Conservation (phyloP, 805 yeast species). For the Tanozyma kutaoensis region DNA sequence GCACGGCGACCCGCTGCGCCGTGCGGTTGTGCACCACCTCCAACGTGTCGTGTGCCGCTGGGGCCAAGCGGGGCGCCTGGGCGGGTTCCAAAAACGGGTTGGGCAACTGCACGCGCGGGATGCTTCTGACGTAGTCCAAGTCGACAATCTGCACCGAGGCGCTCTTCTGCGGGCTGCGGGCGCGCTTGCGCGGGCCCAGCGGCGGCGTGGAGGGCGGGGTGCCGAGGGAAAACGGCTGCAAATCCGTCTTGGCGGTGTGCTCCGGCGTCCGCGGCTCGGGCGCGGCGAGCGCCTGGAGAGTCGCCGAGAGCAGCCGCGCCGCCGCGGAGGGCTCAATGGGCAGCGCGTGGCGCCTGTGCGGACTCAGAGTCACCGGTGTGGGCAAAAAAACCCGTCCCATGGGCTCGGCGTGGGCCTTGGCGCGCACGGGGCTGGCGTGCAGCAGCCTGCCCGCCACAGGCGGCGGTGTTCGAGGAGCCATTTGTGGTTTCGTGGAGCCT, state of each 20-base stretch:
- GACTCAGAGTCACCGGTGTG: not conserved
- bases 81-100: constrained; percentile 4
- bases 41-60: constrained; percentile 13
- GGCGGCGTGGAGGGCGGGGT: constrained; percentile 3
- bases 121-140: constrained; percentile 1
- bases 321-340: constrained; percentile 1
- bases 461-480: not conserved
- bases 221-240: not conserved
- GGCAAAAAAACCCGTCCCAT: not conserved
- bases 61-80: not conserved
- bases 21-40: constrained; percentile 29
- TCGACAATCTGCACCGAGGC: constrained; percentile 2
- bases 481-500: not conserved
- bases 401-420: not conserved
- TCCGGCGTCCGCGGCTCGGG: constrained; percentile 1
- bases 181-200: constrained; percentile 4
- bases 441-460: not conserved
- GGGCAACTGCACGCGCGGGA: constrained; percentile 3
- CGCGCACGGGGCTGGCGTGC: not conserved
- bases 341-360: constrained; percentile 4
- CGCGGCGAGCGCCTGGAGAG: constrained; percentile 1
- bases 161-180: not conserved
- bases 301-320: constrained; percentile 2
- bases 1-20: constrained; percentile 19
- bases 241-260: not conserved